Evolutionary conservation across 2,329 filamentous ascomycete species (phyloP).

Genomic region (Venturia nashicola): DNA sequence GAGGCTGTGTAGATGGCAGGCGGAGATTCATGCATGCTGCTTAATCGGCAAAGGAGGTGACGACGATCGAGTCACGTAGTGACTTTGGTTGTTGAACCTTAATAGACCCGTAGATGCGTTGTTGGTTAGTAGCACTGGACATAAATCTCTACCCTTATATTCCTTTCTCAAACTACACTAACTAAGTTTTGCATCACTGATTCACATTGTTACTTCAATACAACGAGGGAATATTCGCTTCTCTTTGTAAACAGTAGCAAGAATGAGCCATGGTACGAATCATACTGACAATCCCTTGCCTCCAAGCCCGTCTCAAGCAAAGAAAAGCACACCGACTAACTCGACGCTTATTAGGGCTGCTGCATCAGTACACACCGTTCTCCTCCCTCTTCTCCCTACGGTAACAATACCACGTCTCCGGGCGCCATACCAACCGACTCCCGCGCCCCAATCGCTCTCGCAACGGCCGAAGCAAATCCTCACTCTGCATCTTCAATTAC

Average conservation of each 20-base stretch:
- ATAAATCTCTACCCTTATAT: background rate
- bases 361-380: background rate
- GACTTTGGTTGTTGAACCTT: no score
- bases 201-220: background rate
- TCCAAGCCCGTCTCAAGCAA: background rate
- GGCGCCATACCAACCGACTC: background rate
- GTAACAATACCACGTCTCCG: background rate
- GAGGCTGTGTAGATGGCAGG: background rate
- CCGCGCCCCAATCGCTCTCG: background rate
- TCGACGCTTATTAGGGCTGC: background rate
- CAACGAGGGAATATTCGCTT: background rate
- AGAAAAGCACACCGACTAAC: background rate
- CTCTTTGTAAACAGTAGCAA: background rate
- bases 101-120: background rate
- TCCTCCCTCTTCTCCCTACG: background rate
- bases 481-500: background rate
- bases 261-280: constrained; percentile 4
- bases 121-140: background rate
- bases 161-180: background rate
- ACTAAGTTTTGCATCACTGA: background rate
- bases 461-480: background rate
- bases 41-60: background rate
- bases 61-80: background rate
- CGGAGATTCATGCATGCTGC: background rate
- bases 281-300: background rate